Conservation (phyloP, 1,284 basidiomycete species). For the Mycena citricolor region DNA sequence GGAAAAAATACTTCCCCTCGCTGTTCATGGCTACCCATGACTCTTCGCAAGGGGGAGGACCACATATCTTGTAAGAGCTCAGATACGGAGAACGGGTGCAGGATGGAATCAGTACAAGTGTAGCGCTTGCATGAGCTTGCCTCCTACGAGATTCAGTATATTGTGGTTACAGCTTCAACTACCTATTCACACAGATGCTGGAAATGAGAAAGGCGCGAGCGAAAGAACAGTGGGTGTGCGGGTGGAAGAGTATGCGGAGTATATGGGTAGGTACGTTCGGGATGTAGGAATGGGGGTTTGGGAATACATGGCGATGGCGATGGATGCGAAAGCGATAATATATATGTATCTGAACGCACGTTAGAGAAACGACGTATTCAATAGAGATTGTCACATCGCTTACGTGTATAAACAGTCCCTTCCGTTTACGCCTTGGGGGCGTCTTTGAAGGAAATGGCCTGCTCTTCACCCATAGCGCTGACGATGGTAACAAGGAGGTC, state of each 20-base stretch:
- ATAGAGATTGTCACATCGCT: slow-evolving; percentile 12
- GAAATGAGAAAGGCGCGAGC: slow-evolving; percentile 9
- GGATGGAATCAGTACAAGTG: too few relatives aligned
- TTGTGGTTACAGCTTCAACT: slow-evolving; percentile 22
- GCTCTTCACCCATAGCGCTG: slow-evolving; percentile 90
- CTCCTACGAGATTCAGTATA: slow-evolving; percentile 23
- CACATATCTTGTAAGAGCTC: too few relatives aligned
- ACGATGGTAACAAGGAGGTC: slow-evolving; percentile 89
- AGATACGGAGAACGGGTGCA: too few relatives aligned
- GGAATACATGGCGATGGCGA: not conserved
- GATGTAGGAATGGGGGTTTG: not conserved
- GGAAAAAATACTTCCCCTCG: too few relatives aligned
- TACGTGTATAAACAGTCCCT: too few relatives aligned
- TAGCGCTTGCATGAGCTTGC: too few relatives aligned
- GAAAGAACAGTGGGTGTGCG: slow-evolving; percentile 4
- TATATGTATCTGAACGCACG: slow-evolving; percentile 6
- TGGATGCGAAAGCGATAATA: slow-evolving; percentile 12
- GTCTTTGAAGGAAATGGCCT: slow-evolving; percentile 87
- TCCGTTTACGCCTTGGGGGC: slow-evolving; percentile 77
- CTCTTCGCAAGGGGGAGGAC: too few relatives aligned
- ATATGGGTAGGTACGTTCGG: slow-evolving; percentile 4
- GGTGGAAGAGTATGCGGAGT: not conserved
- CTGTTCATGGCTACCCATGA: too few relatives aligned
- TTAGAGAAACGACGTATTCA: not conserved
- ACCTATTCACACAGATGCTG: slow-evolving; percentile 22